Evolutionary conservation across 2,329 filamentous ascomycete species (phyloP).

Genomic region (Scedosporium apiospermum): DNA sequence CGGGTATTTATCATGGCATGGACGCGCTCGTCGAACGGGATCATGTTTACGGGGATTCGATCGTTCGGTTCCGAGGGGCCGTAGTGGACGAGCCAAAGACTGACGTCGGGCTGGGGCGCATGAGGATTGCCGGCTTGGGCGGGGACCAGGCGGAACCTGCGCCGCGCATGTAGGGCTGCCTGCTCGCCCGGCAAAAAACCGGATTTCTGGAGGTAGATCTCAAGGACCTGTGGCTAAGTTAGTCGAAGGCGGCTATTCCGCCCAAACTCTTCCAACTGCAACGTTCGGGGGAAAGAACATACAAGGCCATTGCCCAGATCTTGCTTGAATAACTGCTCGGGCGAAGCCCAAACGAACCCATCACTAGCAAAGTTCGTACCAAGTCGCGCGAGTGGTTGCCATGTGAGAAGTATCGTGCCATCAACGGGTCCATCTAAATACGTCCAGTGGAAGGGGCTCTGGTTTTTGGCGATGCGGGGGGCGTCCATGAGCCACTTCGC

Average conservation of each 20-base stretch:
- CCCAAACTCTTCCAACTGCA: neutral
- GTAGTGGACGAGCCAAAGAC: constrained; percentile 88
- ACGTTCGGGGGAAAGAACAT: constrained; percentile 18
- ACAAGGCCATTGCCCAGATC: constrained; percentile 56
- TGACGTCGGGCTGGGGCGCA: constrained; percentile 63
- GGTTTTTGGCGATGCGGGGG: constrained; percentile 74
- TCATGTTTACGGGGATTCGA: constrained; percentile 58
- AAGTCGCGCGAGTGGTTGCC: constrained; percentile 70
- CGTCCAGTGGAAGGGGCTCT: constrained; percentile 85
- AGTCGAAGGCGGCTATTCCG: neutral
- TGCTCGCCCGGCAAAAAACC: constrained; percentile 73
- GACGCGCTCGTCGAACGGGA: constrained; percentile 53
- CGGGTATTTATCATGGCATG: constrained; percentile 52
- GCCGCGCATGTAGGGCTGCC: constrained; percentile 66
- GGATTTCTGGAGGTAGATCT: constrained; percentile 74
- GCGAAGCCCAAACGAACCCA: constrained; percentile 83
- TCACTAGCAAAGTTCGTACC: constrained; percentile 76
- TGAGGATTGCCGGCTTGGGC: constrained; percentile 60
- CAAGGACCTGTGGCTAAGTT: constrained; percentile 55
- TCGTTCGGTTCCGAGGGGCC: constrained; percentile 65
- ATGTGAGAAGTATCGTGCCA: constrained; percentile 74
- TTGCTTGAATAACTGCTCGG: constrained; percentile 67
- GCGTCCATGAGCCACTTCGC: constrained; percentile 77
- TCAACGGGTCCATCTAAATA: constrained; percentile 77
- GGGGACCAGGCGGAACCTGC: constrained; percentile 77